These are phyloP conservation scores for Hypsizygus marmoreus DNA, from an alignment of 768 basidiomycete species.

Conservation along the genomic window DNA sequence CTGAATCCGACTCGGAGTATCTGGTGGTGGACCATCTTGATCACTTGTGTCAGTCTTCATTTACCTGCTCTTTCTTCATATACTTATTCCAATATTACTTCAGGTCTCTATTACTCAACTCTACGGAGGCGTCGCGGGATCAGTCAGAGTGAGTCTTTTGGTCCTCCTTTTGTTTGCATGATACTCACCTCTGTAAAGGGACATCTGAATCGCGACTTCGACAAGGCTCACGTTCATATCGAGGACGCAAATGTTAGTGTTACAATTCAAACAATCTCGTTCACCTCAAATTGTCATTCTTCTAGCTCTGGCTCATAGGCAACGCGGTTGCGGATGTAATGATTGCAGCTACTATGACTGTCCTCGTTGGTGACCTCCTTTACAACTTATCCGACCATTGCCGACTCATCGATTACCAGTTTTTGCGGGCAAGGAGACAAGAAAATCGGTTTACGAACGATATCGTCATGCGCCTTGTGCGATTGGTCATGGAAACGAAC, in stretches of 20 bases:
- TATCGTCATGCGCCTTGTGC: slow-evolving; percentile 5
- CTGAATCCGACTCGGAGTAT: slow-evolving; percentile 3
- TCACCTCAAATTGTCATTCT: too few species aligned
- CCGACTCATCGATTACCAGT: not conserved
- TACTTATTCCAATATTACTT: not conserved
- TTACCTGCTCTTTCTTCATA: too few species aligned
- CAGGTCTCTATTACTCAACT: slow-evolving; percentile 17
- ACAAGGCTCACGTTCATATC: slow-evolving; percentile 1
- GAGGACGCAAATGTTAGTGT: slow-evolving; percentile 15
- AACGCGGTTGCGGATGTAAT: slow-evolving; percentile 20
- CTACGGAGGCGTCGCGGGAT: slow-evolving; percentile 18
- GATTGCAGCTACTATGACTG: slow-evolving; percentile 23
- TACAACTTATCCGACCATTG: not conserved
- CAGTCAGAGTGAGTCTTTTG: slow-evolving; percentile 10
- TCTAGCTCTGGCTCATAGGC: slow-evolving; percentile 26
- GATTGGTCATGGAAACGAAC: slow-evolving; percentile 11
- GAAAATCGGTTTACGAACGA: slow-evolving; percentile 2
- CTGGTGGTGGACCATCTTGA: slow-evolving; percentile 2
- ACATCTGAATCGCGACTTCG: slow-evolving; percentile 9
- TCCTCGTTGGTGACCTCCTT: slow-evolving; percentile 13
- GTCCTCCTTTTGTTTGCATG: not conserved
- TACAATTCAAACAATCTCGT: not conserved
- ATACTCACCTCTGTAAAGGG: not conserved
- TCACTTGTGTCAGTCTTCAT: too few species aligned
- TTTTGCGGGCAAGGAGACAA: not conserved